Evolutionary conservation across 176 grass and related monocot genomes (phyloP).

Genomic region (Aechmea fasciata): DNA sequence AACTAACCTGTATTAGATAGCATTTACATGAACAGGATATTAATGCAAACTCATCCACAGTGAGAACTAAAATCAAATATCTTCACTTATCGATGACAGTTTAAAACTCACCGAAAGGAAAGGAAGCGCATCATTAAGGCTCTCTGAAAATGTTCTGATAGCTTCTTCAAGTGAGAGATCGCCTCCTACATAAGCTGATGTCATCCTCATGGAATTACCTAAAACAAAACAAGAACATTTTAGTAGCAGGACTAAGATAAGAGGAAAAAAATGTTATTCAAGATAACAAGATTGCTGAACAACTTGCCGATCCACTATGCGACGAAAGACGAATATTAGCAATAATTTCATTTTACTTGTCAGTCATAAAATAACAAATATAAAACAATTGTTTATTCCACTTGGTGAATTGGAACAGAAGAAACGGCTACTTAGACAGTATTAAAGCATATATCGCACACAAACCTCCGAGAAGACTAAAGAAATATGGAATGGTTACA

Average conservation of each 20-base stretch:
- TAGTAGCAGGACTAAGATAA: background rate
- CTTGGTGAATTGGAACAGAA: background rate
- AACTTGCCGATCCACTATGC: background rate
- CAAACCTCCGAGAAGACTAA: slow-evolving; percentile 61
- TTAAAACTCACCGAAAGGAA: slow-evolving; percentile 39
- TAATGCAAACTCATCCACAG: background rate
- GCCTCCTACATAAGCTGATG: slow-evolving; percentile 4
- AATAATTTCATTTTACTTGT: background rate
- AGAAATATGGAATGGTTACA: slow-evolving; percentile 35
- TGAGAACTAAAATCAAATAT: background rate
- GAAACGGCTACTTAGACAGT: background rate
- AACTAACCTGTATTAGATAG: background rate
- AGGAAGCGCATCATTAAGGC: slow-evolving; percentile 18
- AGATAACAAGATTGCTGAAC: background rate
- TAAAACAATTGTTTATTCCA: background rate
- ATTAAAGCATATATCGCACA: background rate
- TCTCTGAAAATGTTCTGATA: slow-evolving; percentile 26
- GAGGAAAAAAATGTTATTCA: background rate
- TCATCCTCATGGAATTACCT: slow-evolving; percentile 42
- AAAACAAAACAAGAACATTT: slow-evolving; percentile 1
- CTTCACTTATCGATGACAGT: background rate
- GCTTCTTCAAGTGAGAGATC: slow-evolving; percentile 24
- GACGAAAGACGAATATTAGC: background rate
- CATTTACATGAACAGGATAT: background rate
- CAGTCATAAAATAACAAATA: background rate